phyloP scores from a whole-genome alignment of 805 yeast species.

The Hanseniaspora clermontiae region DNA sequence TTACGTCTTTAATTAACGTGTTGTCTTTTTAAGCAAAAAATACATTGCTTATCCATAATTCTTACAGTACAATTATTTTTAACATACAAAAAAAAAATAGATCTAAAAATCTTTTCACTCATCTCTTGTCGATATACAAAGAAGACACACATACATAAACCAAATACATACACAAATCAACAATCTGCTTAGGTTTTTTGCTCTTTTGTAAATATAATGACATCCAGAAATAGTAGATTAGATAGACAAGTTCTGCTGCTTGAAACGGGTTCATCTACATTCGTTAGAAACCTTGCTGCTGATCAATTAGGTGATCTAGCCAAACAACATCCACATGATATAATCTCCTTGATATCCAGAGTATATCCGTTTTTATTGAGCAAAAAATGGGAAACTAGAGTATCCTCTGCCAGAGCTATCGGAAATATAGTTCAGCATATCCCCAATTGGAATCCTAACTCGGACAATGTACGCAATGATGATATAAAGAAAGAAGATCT shows the following conservation, averaged over 20 bases:
- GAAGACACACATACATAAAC: background rate
- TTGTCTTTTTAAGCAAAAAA: no score
- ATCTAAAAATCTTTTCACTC: no score
- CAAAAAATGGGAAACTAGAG: conserved; percentile 89
- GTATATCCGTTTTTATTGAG: conserved; percentile 81
- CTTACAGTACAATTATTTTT: no score
- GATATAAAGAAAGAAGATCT: conserved; percentile 20
- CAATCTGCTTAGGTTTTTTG: background rate
- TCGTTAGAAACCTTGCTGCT: conserved; percentile 91
- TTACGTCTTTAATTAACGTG: no score
- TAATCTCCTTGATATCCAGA: conserved; percentile 65
- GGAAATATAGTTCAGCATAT: conserved; percentile 83
- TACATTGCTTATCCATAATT: no score
- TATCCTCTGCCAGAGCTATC: conserved; percentile 85
- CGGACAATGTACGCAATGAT: conserved; percentile 25
- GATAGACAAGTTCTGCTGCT: conserved; percentile 39
- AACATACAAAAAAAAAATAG: no score
- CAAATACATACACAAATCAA: background rate
- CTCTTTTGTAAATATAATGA: conserved; percentile 17
- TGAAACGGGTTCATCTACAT: conserved; percentile 90
- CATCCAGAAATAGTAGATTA: conserved; percentile 31
- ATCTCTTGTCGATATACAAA: background rate
- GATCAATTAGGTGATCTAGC: conserved; percentile 92
- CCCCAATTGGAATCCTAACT: conserved; percentile 73
- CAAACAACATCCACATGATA: conserved; percentile 87